phyloP scores from a whole-genome alignment of 495 filamentous ascomycete species.

The Penicillium salamii region DNA sequence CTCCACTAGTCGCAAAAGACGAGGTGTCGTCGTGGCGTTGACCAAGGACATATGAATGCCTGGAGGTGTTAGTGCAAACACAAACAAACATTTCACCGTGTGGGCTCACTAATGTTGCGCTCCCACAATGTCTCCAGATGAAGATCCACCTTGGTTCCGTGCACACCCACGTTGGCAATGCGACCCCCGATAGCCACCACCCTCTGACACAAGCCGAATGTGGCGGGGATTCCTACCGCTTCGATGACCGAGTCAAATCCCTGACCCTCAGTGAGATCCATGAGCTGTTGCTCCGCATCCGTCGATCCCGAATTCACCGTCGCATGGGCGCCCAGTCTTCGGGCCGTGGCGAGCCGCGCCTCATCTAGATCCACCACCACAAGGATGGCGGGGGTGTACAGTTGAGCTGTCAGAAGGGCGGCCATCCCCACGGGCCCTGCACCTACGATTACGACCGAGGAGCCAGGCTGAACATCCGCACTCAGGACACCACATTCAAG shows the following conservation, averaged over 20 bases:
- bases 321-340: constrained; percentile 41
- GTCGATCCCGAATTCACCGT: constrained; percentile 26
- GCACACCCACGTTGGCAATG: constrained; percentile 54
- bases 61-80: constrained; percentile 10
- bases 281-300: constrained; percentile 29
- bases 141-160: constrained; percentile 41
- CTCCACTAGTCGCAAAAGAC: constrained; percentile 38
- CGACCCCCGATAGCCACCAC: constrained; percentile 47
- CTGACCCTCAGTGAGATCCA: constrained; percentile 38
- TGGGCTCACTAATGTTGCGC: constrained; percentile 40
- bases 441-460: constrained; percentile 48
- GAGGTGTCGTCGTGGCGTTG: constrained; percentile 40
- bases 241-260: constrained; percentile 55
- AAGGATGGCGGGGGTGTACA: constrained; percentile 43
- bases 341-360: constrained; percentile 41
- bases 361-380: constrained; percentile 45
- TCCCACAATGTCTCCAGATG: constrained; percentile 42
- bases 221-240: constrained; percentile 48
- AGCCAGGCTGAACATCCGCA: constrained; percentile 39
- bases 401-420: constrained; percentile 40
- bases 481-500: constrained; percentile 49
- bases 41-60: constrained; percentile 46
- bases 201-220: constrained; percentile 45
- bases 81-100: no score
- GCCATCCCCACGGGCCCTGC: constrained; percentile 52